Evolutionary conservation across 1,284 basidiomycete genomes (phyloP).

Genomic region (Trametes hirsuta): DNA sequence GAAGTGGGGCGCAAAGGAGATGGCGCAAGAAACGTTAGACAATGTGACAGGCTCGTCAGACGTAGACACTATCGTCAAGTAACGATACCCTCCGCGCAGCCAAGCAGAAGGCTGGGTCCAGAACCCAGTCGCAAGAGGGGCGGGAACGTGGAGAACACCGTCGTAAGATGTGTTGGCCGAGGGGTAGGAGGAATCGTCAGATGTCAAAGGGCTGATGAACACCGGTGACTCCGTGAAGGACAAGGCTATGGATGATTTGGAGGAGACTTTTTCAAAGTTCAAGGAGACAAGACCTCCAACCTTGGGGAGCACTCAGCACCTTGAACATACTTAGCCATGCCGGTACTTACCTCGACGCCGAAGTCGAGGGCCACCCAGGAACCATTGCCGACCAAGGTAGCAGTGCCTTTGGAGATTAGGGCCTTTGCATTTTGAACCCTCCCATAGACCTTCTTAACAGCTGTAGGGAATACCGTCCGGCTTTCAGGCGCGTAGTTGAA

Average conservation of each 20-base stretch:
- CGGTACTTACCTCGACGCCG: constrained; percentile 43
- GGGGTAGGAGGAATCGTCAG: constrained; percentile 47
- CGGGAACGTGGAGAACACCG: constrained; percentile 45
- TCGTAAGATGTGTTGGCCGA: constrained; percentile 46
- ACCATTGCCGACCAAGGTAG: constrained; percentile 40
- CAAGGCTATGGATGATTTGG: constrained; percentile 42
- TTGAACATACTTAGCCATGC: neutral
- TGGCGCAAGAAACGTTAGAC: constrained; percentile 55
- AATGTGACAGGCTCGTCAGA: constrained; percentile 40
- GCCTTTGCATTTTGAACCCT: constrained; percentile 36
- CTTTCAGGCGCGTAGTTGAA: constrained; percentile 51
- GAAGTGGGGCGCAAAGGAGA: constrained; percentile 60
- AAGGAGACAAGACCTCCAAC: constrained; percentile 51
- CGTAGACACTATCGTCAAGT: constrained; percentile 53
- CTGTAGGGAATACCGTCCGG: constrained; percentile 41
- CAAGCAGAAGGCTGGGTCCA: constrained; percentile 53
- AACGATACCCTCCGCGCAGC: constrained; percentile 59
- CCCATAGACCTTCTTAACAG: constrained; percentile 40
- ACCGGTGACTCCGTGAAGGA: constrained; percentile 53
- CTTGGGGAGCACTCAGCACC: constrained; percentile 26
- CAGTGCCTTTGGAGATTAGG: constrained; percentile 34
- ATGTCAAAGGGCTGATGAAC: constrained; percentile 47
- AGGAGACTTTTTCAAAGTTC: constrained; percentile 37
- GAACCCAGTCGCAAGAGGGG: constrained; percentile 41
- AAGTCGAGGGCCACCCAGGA: constrained; percentile 52